Evolutionary conservation across 345 rosid genomes (phyloP).

Genomic region (Anacardium occidentale): DNA sequence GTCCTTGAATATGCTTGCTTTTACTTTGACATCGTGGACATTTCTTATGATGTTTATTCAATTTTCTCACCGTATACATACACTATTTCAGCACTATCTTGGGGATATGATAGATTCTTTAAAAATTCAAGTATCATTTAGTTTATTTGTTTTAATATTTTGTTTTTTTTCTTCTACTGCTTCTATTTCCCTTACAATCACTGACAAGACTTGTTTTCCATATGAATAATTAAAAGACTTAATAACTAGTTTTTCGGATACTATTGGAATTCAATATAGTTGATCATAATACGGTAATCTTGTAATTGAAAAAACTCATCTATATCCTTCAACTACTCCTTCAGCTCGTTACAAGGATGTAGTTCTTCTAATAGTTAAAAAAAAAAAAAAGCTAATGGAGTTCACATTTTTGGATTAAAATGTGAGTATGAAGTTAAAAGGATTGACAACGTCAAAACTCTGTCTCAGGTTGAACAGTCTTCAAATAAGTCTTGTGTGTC

Average conservation of each 20-base stretch:
- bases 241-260: not conserved
- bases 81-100: not conserved
- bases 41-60: not conserved
- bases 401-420: conserved; percentile 47
- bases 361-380: conserved; percentile 57
- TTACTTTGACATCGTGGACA: not conserved
- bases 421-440: conserved; percentile 50
- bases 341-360: conserved; percentile 78
- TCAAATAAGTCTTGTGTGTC: conserved; percentile 47
- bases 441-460: conserved; percentile 69
- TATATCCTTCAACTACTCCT: conserved; percentile 85
- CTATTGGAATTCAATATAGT: not conserved
- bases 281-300: conserved; percentile 25
- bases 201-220: not conserved
- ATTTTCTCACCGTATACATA: not conserved
- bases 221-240: not conserved
- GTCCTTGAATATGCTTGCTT: not conserved
- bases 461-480: conserved; percentile 88
- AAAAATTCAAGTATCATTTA: not conserved
- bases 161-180: not conserved
- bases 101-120: not conserved
- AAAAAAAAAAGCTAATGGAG: conserved; percentile 60
- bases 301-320: conserved; percentile 77
- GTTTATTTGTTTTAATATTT: not conserved
- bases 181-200: not conserved